Evolutionary conservation across 306 rosid species (phyloP), one percentile per base, ranked within the genome.

Genomic region (Fagus sylvatica): DNA sequence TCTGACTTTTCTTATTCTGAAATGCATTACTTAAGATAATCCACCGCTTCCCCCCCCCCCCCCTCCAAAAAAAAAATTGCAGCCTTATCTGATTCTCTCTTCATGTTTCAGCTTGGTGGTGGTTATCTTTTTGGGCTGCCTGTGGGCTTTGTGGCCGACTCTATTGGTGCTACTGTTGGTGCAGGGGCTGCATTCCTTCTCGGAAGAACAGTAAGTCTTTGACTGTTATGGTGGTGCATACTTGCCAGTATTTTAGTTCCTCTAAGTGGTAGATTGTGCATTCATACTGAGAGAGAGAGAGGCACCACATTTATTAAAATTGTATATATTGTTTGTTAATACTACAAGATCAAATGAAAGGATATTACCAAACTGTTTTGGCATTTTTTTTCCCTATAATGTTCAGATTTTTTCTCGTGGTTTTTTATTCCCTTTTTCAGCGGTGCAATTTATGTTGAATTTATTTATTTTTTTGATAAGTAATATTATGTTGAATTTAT

Each of bases 101-200:
- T 39, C 19, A 48, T 84, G 53, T 69, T 81, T 85, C 94, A 92
- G 97, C 90, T 94, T 16, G 98, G 98, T 11, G 97, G 98, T 40
- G 97, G 98, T 71, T 92, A 94, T 89, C 91, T 94, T 76, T 94
- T 92, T 42, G 98, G 98, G 51, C 87, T 94, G 66, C 93, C 94
- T 0, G 69, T 90, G 51, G 98, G 94, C 70, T 82, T 94, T 82
- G 66, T 88, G 72, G 96, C 94, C 16, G 98, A 94, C 86, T 94
- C 98, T 41, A 66, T 94, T 75, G 96, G 97, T 77, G 91, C 98
- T 53, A 84, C 92, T n/a, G 15, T 85, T 48, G 98, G 98, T 74
- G 93, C 96, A 53, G 96, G 88, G 79, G 96, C 94, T 67, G 93
- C 97, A 28, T 92, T 94, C 74, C 76, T 94, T 83, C 82, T 94